These are phyloP conservation scores for Canariomyces notabilis DNA, from an alignment of 2,329 filamentous ascomycete species.

Conservation along the genomic window DNA sequence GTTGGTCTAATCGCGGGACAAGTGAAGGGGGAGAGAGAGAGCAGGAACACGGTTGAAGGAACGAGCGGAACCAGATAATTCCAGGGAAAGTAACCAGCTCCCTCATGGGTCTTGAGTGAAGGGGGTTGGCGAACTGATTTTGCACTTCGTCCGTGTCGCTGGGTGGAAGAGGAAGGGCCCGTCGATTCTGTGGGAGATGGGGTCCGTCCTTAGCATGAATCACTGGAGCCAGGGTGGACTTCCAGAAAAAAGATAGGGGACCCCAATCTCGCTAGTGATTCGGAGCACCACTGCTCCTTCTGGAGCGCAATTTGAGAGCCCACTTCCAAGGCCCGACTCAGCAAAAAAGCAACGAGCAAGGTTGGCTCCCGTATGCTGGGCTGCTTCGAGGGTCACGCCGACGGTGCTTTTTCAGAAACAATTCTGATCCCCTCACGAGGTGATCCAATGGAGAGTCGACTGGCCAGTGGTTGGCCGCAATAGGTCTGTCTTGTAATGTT, in stretches of 20 bases:
- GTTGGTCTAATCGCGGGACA: neutral
- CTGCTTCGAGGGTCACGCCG: neutral
- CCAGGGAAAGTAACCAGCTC: conserved; percentile 9
- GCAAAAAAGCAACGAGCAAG: conserved; percentile 15
- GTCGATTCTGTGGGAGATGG: conserved; percentile 19
- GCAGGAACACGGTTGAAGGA: conserved; percentile 5
- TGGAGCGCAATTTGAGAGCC: conserved; percentile 29
- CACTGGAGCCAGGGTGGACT: conserved; percentile 29
- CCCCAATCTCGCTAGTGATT: conserved; percentile 40
- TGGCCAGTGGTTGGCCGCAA: neutral
- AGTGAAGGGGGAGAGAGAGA: neutral
- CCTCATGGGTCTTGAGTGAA: conserved; percentile 14
- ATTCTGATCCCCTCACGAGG: neutral
- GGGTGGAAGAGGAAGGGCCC: conserved; percentile 16
- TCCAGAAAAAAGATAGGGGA: conserved; percentile 31
- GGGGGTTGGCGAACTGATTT: conserved; percentile 7
- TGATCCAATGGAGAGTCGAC: neutral
- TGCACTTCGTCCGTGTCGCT: conserved; percentile 9
- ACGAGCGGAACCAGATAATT: conserved; percentile 1
- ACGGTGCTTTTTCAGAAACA: conserved; percentile 7
- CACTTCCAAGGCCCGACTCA: conserved; percentile 19
- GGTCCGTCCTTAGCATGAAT: conserved; percentile 33
- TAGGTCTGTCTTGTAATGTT: neutral
- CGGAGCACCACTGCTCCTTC: conserved; percentile 27
- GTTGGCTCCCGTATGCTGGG: too few relatives aligned